These are phyloP conservation scores for Tricholomella constricta DNA, from an alignment of 768 basidiomycete species.

Conservation along the genomic window DNA sequence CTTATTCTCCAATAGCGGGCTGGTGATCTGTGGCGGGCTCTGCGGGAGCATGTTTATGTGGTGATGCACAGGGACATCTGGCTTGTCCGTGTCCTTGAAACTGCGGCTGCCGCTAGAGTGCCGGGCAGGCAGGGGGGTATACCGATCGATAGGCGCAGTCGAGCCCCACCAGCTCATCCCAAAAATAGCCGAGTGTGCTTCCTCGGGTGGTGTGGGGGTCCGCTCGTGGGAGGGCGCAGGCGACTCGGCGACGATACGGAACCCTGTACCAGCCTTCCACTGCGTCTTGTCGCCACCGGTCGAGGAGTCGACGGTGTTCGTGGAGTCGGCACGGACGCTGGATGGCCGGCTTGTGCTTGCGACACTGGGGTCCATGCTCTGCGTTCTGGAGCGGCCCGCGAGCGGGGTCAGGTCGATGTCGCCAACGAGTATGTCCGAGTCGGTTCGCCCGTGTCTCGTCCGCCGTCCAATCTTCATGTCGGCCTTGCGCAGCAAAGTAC, in stretches of 20 bases:
- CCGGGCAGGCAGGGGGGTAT: conserved; percentile 41
- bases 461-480: conserved; percentile 9
- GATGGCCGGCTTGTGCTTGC: not conserved
- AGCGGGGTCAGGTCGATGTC: conserved; percentile 10
- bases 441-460: conserved; percentile 23
- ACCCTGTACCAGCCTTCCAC: conserved; percentile 38
- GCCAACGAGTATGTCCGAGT: conserved; percentile 28
- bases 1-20: conserved; percentile 54
- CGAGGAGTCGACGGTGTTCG: conserved; percentile 17
- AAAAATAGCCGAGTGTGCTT: conserved; percentile 10
- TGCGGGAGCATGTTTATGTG: conserved; percentile 40
- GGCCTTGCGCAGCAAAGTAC: conserved; percentile 16
- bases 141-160: conserved; percentile 32
- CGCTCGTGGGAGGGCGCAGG: conserved; percentile 17
- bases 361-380: not conserved
- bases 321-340: conserved; percentile 12
- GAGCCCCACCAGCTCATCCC: conserved; percentile 17
- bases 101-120: conserved; percentile 24
- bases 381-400: not conserved
- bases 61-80: not conserved
- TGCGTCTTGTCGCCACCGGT: conserved; percentile 21
- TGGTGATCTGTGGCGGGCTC: conserved; percentile 60
- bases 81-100: conserved; percentile 15
- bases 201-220: conserved; percentile 15
- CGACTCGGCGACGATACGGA: conserved; percentile 44